Percentiles rank a stretch among this genome's conserved stretches.
These are phyloP conservation scores for Syncephalis plumigaleata DNA, from an alignment of 371 early-diverging fungal species.

Conservation along the genomic window DNA sequence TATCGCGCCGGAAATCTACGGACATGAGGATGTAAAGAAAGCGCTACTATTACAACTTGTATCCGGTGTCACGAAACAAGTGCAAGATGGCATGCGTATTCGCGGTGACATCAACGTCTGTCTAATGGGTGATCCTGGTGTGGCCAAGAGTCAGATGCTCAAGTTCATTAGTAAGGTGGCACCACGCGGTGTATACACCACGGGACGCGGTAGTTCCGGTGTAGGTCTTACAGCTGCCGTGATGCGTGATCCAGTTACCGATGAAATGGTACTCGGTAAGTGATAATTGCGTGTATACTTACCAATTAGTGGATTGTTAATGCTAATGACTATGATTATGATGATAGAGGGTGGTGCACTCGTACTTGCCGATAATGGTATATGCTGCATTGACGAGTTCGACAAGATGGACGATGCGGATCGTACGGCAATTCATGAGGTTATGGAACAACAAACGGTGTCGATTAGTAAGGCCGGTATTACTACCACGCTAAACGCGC, in stretches of 20 bases:
- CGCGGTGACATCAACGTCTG: conserved; percentile 94
- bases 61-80: conserved; percentile 74
- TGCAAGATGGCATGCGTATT: conserved; percentile 84
- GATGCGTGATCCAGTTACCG: conserved; percentile 67
- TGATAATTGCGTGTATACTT: too few species aligned
- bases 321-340: too few species aligned
- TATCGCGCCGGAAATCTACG: conserved; percentile 96
- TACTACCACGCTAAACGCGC: conserved; percentile 82
- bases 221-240: conserved; percentile 92
- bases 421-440: conserved; percentile 84
- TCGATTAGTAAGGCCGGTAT: conserved; percentile 88
- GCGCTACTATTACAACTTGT: conserved; percentile 75
- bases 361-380: conserved; percentile 79
- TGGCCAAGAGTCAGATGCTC: conserved; percentile 86
- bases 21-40: conserved; percentile 93
- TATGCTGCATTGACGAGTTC: conserved; percentile 93
- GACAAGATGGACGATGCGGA: conserved; percentile 87
- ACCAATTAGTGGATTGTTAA: too few species aligned
- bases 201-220: conserved; percentile 82
- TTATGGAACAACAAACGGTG: conserved; percentile 94
- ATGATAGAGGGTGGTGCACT: conserved; percentile 83
- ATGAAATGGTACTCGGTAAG: conserved; percentile 67
- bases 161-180: conserved; percentile 75
- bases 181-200: conserved; percentile 86
- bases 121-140: conserved; percentile 98